Base-by-base conservation (phyloP, 306 rosid species). In the Fragaria vesca region DNA sequence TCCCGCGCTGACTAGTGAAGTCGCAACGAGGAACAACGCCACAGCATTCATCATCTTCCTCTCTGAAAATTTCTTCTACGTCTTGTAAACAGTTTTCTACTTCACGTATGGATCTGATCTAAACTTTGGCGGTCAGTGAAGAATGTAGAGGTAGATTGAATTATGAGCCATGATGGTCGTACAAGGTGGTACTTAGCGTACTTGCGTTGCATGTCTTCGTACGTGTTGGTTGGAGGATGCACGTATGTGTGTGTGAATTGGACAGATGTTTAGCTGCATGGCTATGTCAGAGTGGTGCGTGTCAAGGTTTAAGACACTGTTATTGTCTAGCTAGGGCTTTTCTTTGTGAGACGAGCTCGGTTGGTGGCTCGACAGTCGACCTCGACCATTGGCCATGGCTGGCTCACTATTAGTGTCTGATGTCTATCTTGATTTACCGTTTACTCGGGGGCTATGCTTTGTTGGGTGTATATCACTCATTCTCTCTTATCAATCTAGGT, bases 21-120 rank as follows among this genome's bases (percentile, higher is more conserved):
- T 84, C 36, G 79, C 3, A 12, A 89, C 62, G 6, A 95, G 90
- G 81, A 75, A 82, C 42, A 89, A 21, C 6, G 88, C 88, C 15
- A 92, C 50, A 7, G 81, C 71, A 76, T 95, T 94, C 81, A 85
- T 88, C 97, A 92, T 94, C 50, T 13, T 76, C 26, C 2, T 43
- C 66, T 45, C 24, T 38, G 1, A 5, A 17, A 52, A 8, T 15
- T 9, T 12, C 12, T 26, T 18, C 18, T 63, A 32, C 43, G 12
- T 0, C 3, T 2, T 12, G 4, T 40, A 7, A 40, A 40, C 7
- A 40, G 34, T 32, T 32, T 32, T 32, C 4, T 32, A 32, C 34
- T 65, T 1, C 12, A 65, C 17, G 5, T 62, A 12, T 62, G 3
- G 16, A 48, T 36, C 40, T 24, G 8, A 43, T 40, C 4, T 63